These are phyloP conservation scores for Camillea tinctor DNA, from an alignment of 2,329 filamentous ascomycete genomes.

Conservation along the genomic window DNA sequence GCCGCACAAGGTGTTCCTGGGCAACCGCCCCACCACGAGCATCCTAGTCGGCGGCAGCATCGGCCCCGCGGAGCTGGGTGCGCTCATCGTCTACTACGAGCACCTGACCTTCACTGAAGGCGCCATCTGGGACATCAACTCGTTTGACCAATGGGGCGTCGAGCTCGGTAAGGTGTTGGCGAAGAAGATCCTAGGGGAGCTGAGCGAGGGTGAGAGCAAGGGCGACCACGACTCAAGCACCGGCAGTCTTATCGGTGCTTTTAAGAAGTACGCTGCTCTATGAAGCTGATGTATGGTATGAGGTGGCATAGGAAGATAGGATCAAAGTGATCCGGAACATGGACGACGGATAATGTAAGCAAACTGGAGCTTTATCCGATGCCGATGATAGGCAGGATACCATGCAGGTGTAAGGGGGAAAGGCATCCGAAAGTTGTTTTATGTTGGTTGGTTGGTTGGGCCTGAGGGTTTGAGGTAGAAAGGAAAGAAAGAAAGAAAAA, in stretches of 20 bases:
- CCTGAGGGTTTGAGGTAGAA: too few species aligned
- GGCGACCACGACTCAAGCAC: slow-evolving; percentile 84
- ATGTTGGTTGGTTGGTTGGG: too few species aligned
- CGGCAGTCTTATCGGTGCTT: slow-evolving; percentile 83
- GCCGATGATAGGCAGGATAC: too few species aligned
- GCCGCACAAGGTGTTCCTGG: slow-evolving; percentile 98
- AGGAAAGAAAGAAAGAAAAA: too few species aligned
- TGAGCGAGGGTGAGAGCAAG: slow-evolving; percentile 69
- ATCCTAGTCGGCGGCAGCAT: slow-evolving; percentile 90
- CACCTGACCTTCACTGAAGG: slow-evolving; percentile 98
- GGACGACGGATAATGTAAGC: too few species aligned
- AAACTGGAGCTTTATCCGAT: too few species aligned
- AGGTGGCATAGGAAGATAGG: background rate
- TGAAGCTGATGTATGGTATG: slow-evolving; percentile 33
- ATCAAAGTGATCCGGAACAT: too few species aligned
- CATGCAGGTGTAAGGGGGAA: too few species aligned
- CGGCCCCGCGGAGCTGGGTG: slow-evolving; percentile 88
- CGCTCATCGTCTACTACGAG: slow-evolving; percentile 98
- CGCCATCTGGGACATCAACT: slow-evolving; percentile 99
- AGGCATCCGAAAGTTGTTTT: too few species aligned
- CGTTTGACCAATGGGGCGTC: slow-evolving; percentile 99
- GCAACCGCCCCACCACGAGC: slow-evolving; percentile 94
- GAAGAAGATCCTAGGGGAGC: slow-evolving; percentile 84
- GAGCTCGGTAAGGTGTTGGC: slow-evolving; percentile 95
- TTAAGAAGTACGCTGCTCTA: slow-evolving; percentile 70